Conservation (phyloP, 306 rosid species). For the Cucurbita pepo region DNA sequence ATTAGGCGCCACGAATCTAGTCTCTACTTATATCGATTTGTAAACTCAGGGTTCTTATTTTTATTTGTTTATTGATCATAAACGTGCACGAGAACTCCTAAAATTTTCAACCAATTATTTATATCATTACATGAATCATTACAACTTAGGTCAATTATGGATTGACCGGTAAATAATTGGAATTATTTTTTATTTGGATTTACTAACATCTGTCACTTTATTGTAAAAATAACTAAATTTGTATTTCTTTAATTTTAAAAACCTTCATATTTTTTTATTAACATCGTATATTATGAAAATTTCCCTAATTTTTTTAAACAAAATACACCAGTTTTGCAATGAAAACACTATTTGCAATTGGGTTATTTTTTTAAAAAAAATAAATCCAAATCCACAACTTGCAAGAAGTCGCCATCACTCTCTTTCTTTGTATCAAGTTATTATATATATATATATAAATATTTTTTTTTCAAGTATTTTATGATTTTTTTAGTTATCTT, state of each 20-base stretch:
- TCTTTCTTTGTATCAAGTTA: background rate
- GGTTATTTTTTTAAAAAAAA: background rate
- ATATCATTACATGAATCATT: background rate
- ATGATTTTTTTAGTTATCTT: too few relatives aligned
- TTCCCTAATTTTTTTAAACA: too few relatives aligned
- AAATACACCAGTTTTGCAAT: background rate
- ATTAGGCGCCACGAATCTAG: background rate
- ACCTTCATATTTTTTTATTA: too few relatives aligned
- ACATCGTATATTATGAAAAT: too few relatives aligned
- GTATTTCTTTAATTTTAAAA: too few relatives aligned
- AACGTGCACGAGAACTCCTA: background rate
- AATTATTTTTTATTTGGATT: background rate
- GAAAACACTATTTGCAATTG: too few relatives aligned
- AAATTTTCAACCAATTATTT: background rate
- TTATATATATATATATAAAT: too few relatives aligned
- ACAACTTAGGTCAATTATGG: background rate
- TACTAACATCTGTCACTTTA: too few relatives aligned
- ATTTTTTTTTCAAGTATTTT: too few relatives aligned
- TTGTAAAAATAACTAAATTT: too few relatives aligned
- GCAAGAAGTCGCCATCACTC: background rate
- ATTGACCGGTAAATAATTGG: background rate
- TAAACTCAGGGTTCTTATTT: background rate
- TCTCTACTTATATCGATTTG: background rate
- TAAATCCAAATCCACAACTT: background rate
- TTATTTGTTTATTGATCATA: background rate